Evolutionary conservation across 768 basidiomycete species (phyloP), one percentile per base, ranked within the genome.

Genomic region (Pisolithus albus): DNA sequence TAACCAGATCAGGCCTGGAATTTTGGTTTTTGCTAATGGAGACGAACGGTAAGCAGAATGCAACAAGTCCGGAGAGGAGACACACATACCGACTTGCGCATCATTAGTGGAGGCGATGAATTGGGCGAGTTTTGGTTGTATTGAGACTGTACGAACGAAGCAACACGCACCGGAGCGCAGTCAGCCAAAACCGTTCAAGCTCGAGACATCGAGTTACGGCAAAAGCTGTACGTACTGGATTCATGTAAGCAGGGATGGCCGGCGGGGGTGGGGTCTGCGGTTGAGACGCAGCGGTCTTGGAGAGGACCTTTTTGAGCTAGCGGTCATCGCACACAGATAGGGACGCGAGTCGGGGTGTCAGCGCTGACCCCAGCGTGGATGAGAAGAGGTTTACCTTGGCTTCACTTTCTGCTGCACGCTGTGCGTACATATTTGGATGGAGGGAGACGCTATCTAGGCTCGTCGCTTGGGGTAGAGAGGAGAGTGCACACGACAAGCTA

Each of bases 381-480:
- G 19, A 10, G 32, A 2, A 24, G 61, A 70, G 26, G 51, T 16
- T 45, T 39, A 86, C 86, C 78, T 88, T 86, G 38, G 84, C 85
- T 68, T 88, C 82, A 59, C 86, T 86, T 66, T 86, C 80, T 5
- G 81, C 79, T 32, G 81, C 79, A 34, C 79, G 78, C 52, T 80
- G 77, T 1, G 81, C 79, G 61, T 84, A 84, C 82, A 85, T 82
- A 60, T 73, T 78, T 1, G 79, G 80, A 67, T 89, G 86, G 1
- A 90, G 71, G 1, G 80, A 70, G 26, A 90, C 75, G 59, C 74
- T 75, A 58, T 79, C 76, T 47, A 90, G 74, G 68, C 77, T 84
- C 60, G 81, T 86, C 8, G 87, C 87, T 58, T 84, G 79, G 0
- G 87, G 85, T 37, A 89, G 75, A 1, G 80, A 72, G 47, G 83